Base-by-base conservation (phyloP, 768 basidiomycete species). In the Kwoniella sp. region DNA sequence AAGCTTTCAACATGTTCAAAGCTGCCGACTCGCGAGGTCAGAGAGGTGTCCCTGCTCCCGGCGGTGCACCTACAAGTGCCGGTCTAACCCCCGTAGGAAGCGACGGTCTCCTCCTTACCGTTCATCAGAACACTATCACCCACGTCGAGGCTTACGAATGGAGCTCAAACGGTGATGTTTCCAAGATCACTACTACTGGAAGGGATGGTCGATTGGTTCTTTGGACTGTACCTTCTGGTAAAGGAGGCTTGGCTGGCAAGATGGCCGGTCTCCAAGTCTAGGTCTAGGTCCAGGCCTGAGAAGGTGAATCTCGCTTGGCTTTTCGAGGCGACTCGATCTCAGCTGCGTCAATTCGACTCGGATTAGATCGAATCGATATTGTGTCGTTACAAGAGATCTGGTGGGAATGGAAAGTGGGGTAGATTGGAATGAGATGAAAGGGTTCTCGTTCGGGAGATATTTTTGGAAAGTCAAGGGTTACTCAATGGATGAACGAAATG, bases 121-220 rank as follows among this genome's bases (percentile, higher is more conserved):
- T 96, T 54, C 96, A 98, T 77, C 96, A 98, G 84, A 99, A 99
- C 83, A 96, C 94, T 37, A 96, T 99, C 81, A 97, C 92, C n/a
- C 88, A 84, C 69, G 84, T 98, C 44, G 83, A 92, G 60, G 82
- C 90, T 26, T 96, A 90, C 73, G 88, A 88, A 65, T 81, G 80
- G 67, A 83, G 81, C 1, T 68, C 73, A 2, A 84, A 83, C 13
- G 88, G 86, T 0, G 81, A 82, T 1, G 88, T 97, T 4, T 83
- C 81, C 51, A 86, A 85, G 73, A 88, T 99, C 65, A 92, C 90
- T 78, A 96, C 94, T 21, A 88, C 88, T 17, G 96, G 94, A 1
- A 91, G 94, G 33, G 96, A 98, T 81, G 96, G 96, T 1, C 88
- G 87, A 75, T 81, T 99, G 68, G 92, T 93, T 13, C 84, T 99